Base-by-base conservation (phyloP, 257 asterid species). In the Petunia secreta region DNA sequence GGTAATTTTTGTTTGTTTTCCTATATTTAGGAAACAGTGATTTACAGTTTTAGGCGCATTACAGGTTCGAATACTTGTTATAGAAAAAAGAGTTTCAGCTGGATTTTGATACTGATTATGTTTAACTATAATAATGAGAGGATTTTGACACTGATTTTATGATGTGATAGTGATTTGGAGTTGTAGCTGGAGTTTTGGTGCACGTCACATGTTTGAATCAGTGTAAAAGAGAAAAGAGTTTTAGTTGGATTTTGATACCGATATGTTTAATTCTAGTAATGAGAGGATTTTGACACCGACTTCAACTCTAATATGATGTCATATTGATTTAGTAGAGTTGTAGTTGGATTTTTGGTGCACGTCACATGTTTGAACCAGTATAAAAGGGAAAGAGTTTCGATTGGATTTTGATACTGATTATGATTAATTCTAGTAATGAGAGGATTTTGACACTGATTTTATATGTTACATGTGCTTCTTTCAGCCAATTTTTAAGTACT, bases 1-100 rank as follows among this genome's bases (percentile, higher is more conserved):
- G 91, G 91, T 88, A 73, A 1, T 67, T 38, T 8, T 0, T n/a
- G 0, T 67, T 6, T 67, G 37, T 66, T 7, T 41, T 67, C 13
- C 75, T 67, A 25, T 25, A 25, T 25, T 25, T 25, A 25, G 25
- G 25, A 25, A 25, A 25, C 0, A 25, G 25, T 25, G 25, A 25
- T 25, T 25, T 25, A 25, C 25, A 25, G 25, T 25, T 25, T 25
- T 25, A 25, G 0, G 25, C 25, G 25, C 25, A 25, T 25, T 25
- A 25, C 25, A 25, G 25, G 25, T 25, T 25, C 25, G 25, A 25
- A 25, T 25, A 25, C 25, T 25, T 25, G 25, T 25, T 25, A 25
- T 25, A 25, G 25, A 25, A 25, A 25, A 25, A 25, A 60, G 14
- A 46, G 43, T 25, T 69, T 68, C 58, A 68, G 40, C 58, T 44